phyloP scores from a whole-genome alignment of 306 rosid genomes.

The Lithocarpus polystachyus region DNA sequence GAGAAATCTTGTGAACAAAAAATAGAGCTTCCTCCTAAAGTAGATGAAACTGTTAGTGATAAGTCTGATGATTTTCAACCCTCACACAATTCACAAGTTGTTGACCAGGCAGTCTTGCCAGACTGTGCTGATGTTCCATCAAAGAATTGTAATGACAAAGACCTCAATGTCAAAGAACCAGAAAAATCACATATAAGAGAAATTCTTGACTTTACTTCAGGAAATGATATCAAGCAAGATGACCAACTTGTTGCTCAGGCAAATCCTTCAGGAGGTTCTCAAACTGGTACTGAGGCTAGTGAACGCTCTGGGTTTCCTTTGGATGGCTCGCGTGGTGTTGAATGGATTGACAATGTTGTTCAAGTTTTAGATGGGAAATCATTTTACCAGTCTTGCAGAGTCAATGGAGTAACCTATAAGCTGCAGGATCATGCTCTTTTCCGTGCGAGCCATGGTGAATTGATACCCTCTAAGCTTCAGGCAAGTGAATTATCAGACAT shows the following conservation, averaged over 20 bases:
- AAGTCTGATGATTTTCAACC: slow-evolving; percentile 37
- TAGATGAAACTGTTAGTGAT: slow-evolving; percentile 24
- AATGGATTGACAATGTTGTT: slow-evolving; percentile 69
- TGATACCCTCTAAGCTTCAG: slow-evolving; percentile 76
- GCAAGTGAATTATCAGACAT: slow-evolving; percentile 50
- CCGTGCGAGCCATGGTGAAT: slow-evolving; percentile 47
- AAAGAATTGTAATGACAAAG: slow-evolving; percentile 31
- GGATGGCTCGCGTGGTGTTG: slow-evolving; percentile 47
- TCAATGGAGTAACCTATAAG: slow-evolving; percentile 65
- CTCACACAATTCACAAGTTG: slow-evolving; percentile 31
- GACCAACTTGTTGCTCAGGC: slow-evolving; percentile 42
- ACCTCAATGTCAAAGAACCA: slow-evolving; percentile 12
- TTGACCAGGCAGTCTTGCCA: slow-evolving; percentile 32
- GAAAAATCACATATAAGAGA: slow-evolving; percentile 41
- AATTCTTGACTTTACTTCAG: slow-evolving; percentile 29
- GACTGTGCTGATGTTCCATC: slow-evolving; percentile 34
- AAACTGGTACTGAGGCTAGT: slow-evolving; percentile 34
- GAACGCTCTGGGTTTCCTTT: slow-evolving; percentile 41
- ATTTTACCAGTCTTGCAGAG: slow-evolving; percentile 60
- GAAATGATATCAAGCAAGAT: slow-evolving; percentile 43
- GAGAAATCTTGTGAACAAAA: slow-evolving; percentile 34
- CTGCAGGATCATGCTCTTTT: slow-evolving; percentile 75
- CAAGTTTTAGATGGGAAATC: slow-evolving; percentile 44
- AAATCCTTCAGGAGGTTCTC: slow-evolving; percentile 45
- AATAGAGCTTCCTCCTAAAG: slow-evolving; percentile 33